Base-by-base conservation (phyloP, 129 eudicot genomes). In the Daucus carota region DNA sequence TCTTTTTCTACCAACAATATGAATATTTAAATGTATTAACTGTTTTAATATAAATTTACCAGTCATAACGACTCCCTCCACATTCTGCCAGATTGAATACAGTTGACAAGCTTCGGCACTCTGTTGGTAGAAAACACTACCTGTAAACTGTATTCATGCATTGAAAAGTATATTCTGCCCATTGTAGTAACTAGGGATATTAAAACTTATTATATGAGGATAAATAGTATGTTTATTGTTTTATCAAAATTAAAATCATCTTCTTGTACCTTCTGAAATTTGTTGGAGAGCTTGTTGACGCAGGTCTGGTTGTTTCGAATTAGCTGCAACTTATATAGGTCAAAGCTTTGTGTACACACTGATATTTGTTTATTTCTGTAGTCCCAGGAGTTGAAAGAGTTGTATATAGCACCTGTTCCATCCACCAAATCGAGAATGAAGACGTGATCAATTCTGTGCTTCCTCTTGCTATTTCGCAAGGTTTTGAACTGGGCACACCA, bases 381-480 rank as follows among this genome's bases (percentile, higher is more conserved):
- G 98, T 94, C 81, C 98, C 97, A 60, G 84, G 84, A 20, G 98
- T 91, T 41, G 98, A 91, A 85, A 91, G 87, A 81, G 79, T 94
- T 57, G 96, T 89, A 68, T 91, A 94, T 90, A 94, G 98, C 85
- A 94, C 98, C 69, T 94, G 98, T 78, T 94, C 98, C 3, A 75
- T 91, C 26, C 87, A 94, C 80, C 97, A 91, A 75, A 85, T 85
- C 36, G 98, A 94, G 85, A 94, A 94, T 81, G 98, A 94, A 86
- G 98, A 94, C 70, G 98, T 94, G 29, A 74, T 94, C 65, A 82
- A 81, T 59, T 94, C 97, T 46, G 89, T 89, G 26, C 70, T 87
- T 47, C 93, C 86, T 40, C 66, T 89, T 69, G 98, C 98, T 68
- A 75, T 70, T 26, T 85, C 96, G 72, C 60, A 33, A 26, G 98